Conservation (phyloP, 352 stramenopile species). For the Detonula confervacea region DNA sequence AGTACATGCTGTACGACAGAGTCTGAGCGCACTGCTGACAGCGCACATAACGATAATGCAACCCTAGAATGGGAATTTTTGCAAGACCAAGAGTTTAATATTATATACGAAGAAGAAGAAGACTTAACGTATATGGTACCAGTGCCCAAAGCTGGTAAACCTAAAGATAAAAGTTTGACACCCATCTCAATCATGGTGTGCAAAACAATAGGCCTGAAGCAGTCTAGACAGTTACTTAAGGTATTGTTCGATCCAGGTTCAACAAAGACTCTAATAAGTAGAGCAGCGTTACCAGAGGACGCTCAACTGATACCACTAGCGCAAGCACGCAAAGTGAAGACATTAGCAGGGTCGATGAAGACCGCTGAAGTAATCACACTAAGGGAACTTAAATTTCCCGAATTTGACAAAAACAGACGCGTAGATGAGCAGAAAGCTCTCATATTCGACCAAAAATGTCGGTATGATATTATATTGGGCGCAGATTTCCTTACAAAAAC, state of each 20-base stretch:
- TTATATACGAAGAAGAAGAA: background rate
- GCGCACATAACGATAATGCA: background rate
- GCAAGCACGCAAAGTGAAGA: conserved; percentile 8
- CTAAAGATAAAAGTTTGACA: background rate
- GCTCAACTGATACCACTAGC: background rate
- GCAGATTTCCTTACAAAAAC: conserved; percentile 36
- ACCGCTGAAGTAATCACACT: background rate
- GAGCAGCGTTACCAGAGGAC: conserved; percentile 1
- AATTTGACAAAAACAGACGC: conserved; percentile 28
- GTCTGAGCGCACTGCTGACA: background rate
- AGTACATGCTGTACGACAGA: too few species aligned
- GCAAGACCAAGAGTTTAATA: background rate
- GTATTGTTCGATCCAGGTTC: conserved; percentile 22
- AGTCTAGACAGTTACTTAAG: conserved; percentile 10
- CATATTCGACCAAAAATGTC: conserved; percentile 24
- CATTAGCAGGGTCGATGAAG: conserved; percentile 7
- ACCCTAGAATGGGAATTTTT: background rate
- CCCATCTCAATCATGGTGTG: conserved; percentile 11
- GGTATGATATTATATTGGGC: conserved; percentile 54
- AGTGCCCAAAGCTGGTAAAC: background rate
- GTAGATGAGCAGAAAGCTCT: conserved; percentile 16
- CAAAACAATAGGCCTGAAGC: conserved; percentile 14
- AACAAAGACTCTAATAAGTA: conserved; percentile 15
- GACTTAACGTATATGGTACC: background rate
- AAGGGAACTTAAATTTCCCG: conserved; percentile 7